Percentiles rank a stretch among this genome's conserved stretches.
These are phyloP conservation scores for Psilocybe tampanensis DNA, from an alignment of 768 basidiomycete species.

Conservation along the genomic window DNA sequence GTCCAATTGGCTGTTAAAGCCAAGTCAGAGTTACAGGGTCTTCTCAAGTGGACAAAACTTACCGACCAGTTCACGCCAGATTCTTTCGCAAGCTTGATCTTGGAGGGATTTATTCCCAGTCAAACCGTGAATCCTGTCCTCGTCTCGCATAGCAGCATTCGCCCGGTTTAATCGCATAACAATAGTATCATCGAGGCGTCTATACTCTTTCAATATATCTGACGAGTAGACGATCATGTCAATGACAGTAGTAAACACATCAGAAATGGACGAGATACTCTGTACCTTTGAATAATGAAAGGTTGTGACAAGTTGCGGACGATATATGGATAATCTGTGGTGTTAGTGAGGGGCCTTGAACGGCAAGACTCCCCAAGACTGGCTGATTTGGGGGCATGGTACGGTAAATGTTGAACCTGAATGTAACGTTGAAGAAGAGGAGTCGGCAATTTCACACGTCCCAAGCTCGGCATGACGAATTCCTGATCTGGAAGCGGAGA, in stretches of 20 bases:
- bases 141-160: slow-evolving; percentile 73
- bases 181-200: slow-evolving; percentile 78
- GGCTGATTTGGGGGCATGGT: slow-evolving; percentile 47
- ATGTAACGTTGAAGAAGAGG: background rate
- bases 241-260: background rate
- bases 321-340: slow-evolving; percentile 73
- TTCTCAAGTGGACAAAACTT: slow-evolving; percentile 29
- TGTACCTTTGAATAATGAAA: slow-evolving; percentile 77
- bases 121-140: slow-evolving; percentile 51
- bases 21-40: slow-evolving; percentile 17
- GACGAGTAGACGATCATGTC: slow-evolving; percentile 5
- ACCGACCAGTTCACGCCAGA: slow-evolving; percentile 85
- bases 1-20: slow-evolving; percentile 61
- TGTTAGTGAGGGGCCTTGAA: slow-evolving; percentile 62
- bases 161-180: slow-evolving; percentile 82
- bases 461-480: slow-evolving; percentile 6
- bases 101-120: slow-evolving; percentile 55
- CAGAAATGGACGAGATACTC: slow-evolving; percentile 6
- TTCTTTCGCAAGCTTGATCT: slow-evolving; percentile 71
- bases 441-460: background rate
- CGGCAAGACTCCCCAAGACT: slow-evolving; percentile 64
- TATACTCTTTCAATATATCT: slow-evolving; percentile 85
- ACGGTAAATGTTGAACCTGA: too few relatives aligned
- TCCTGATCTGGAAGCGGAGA: background rate
- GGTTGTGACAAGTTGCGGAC: slow-evolving; percentile 64